These are phyloP conservation scores for Scorias spongiosa DNA, from an alignment of 2,329 filamentous ascomycete genomes.

Conservation along the genomic window DNA sequence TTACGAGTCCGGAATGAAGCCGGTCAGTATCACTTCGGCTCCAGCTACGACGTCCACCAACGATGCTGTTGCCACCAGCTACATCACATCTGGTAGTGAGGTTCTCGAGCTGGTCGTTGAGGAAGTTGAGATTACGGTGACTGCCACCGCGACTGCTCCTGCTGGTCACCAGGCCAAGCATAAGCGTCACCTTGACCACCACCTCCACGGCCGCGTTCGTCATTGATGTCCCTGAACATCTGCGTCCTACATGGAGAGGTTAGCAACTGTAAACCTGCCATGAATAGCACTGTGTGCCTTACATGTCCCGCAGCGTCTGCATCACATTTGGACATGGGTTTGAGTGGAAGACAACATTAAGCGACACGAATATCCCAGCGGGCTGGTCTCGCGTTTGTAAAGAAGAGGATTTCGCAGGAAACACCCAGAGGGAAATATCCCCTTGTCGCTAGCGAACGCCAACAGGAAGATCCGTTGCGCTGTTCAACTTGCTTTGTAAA, in stretches of 20 bases:
- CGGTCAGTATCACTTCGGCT: constrained; percentile 1
- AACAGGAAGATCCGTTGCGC: neutral
- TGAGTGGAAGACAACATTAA: neutral
- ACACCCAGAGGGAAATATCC: no score
- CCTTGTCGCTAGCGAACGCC: neutral
- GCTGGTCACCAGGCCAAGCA: constrained; percentile 7
- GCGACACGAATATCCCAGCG: neutral
- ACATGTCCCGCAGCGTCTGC: no score
- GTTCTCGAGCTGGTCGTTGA: constrained; percentile 31
- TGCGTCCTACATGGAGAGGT: neutral
- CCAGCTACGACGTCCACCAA: constrained; percentile 2
- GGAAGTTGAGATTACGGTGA: constrained; percentile 28
- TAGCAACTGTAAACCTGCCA: neutral
- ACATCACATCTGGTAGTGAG: constrained; percentile 26
- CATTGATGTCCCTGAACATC: constrained; percentile 8
- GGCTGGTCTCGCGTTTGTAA: neutral
- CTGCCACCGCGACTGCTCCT: constrained; percentile 17
- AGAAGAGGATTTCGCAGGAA: no score
- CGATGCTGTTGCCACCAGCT: constrained; percentile 24
- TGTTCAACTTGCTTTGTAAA: neutral
- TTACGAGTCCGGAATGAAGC: neutral
- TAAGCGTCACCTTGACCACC: constrained; percentile 13
- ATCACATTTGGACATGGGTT: no score
- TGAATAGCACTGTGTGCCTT: no score
- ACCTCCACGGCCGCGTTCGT: constrained; percentile 17